Evolutionary conservation across 306 rosid genomes (phyloP), one percentile per base, ranked within the genome.

Genomic region (Vicia faba): DNA sequence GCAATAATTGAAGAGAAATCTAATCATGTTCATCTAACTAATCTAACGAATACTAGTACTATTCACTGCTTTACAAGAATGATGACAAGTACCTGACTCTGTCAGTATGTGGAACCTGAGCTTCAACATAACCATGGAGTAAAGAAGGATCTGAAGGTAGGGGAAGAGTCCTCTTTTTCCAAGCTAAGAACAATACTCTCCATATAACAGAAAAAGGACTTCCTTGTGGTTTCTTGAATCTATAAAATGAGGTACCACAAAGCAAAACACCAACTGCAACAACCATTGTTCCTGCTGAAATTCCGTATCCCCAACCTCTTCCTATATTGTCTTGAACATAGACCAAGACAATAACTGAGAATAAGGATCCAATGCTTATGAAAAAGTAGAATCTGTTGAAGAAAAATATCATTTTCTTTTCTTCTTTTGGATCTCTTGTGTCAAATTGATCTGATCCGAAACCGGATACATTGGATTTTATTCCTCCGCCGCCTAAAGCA

Each of bases 391-490:
- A 86, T 67, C 98, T 89, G 12, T 93, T 93, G 88, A 93, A 89
- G 98, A 89, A 93, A 70, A 89, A 93, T 5, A 93, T 59, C 98
- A 93, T 93, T 29, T 83, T 78, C 74, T 79, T 89, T 55, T 89
- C 96, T 58, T 88, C 98, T 75, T 80, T 89, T 0, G 96, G 97
- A 73, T 93, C 86, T 11, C 41, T 15, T 10, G 8, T 29, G 8
- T 89, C 91, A 13, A 93, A 89, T 57, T 93, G 97, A 14, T 89
- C 97, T 0, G 96, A 86, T 39, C 98, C 95, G 8, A 89, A 89
- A 2, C 98, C 97, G 0, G 98, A 89, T 41, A 93, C 97, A 35
- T 89, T 93, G 11, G 97, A 89, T 75, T 93, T 93, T 71, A 93
- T 88, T 29, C 98, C 96, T 18, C 98, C 98, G 3, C 96, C 97